Conservation (phyloP, 345 rosid genomes). For the Linum tenue region DNA sequence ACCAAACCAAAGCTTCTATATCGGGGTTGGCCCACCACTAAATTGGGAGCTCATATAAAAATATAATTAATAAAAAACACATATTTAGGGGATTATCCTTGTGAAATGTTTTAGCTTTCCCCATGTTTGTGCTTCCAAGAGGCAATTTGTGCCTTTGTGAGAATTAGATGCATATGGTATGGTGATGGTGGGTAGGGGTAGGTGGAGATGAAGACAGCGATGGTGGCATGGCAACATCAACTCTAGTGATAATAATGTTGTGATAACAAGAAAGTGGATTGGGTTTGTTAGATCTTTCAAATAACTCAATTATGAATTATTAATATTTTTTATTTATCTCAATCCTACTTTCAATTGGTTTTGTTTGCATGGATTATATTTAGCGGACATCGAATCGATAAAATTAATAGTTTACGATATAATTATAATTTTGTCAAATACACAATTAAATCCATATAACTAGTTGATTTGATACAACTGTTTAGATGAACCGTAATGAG, state of each 20-base stretch:
- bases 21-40: background rate
- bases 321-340: too few relatives aligned
- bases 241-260: background rate
- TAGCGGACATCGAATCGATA: too few relatives aligned
- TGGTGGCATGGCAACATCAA: background rate
- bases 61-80: too few relatives aligned
- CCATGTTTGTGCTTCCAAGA: background rate
- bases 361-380: too few relatives aligned
- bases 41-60: background rate
- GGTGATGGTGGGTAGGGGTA: constrained; percentile 50
- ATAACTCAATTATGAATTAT: background rate
- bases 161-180: background rate
- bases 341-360: too few relatives aligned
- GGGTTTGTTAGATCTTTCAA: background rate
- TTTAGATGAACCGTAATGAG: too few relatives aligned
- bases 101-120: background rate
- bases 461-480: too few relatives aligned
- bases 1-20: background rate
- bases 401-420: too few relatives aligned
- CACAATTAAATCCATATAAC: too few relatives aligned
- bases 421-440: too few relatives aligned
- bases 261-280: background rate
- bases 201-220: constrained; percentile 52
- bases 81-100: too few relatives aligned
- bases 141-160: background rate